Conservation (phyloP, 2,329 filamentous ascomycete species). For the Phoma sp. region DNA sequence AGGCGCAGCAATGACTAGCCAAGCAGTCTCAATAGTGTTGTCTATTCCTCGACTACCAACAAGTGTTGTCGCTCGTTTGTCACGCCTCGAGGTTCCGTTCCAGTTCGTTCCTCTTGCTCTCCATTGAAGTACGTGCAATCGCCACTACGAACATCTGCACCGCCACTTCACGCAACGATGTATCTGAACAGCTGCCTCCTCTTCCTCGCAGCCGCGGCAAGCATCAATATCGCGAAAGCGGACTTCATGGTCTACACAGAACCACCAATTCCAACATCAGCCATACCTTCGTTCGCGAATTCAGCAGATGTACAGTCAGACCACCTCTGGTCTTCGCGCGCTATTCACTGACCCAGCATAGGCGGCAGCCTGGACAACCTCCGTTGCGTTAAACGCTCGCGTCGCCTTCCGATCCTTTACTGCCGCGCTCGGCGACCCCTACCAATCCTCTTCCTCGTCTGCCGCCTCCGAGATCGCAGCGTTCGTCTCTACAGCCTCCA, state of each 20-base stretch:
- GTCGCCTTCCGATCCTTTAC: conserved; percentile 33
- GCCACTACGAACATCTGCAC: neutral
- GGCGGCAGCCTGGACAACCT: conserved; percentile 37
- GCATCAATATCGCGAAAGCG: conserved; percentile 25
- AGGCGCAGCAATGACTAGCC: conserved; percentile 3
- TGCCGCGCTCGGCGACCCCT: conserved; percentile 28
- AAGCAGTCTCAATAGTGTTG: neutral
- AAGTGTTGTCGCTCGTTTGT: neutral
- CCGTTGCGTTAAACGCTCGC: conserved; percentile 34
- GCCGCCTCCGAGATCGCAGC: conserved; percentile 35
- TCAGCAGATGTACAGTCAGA: conserved; percentile 24
- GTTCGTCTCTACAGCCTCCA: conserved; percentile 30
- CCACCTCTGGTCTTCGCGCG: neutral
- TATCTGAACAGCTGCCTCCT: conserved; percentile 21
- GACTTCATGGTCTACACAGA: conserved; percentile 44
- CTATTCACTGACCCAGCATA: conserved; percentile 14
- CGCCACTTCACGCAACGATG: conserved; percentile 9
- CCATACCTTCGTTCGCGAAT: conserved; percentile 34
- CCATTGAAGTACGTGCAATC: neutral
- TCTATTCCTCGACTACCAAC: neutral
- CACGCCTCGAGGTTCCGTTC: neutral
- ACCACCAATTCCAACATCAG: conserved; percentile 37
- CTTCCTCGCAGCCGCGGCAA: conserved; percentile 23
- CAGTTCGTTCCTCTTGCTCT: neutral
- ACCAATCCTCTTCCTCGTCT: conserved; percentile 35